Evolutionary conservation across 192 early-diverging fungal species (phyloP), one percentile per base, ranked within the genome.

Genomic region (Backusella morwellensis): DNA sequence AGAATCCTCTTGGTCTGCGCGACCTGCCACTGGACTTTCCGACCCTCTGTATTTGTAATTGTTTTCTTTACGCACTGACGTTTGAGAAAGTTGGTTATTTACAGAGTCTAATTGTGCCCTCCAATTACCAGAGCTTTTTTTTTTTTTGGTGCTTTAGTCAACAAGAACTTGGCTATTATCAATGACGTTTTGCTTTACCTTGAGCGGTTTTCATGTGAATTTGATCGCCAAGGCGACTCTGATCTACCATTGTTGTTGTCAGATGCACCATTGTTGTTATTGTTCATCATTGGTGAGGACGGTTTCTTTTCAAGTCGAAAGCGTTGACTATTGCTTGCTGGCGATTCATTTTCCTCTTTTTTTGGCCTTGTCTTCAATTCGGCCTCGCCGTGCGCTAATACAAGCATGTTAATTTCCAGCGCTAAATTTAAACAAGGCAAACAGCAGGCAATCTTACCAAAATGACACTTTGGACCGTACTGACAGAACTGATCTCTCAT

Each of bases 401-500:
- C 32, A 38, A 38, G 56, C n/a, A 52, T 3, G n/a, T 54, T 4
- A 77, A 42, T 35, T 38, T 44, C 1, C 3, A 54, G n/a, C 3
- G 35, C 4, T 36, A 21, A 1, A 63, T 23, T 63, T 14, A 63
- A 68, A 2, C 21, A 19, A 54, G 26, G 44, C 17, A 68, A 32
- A 59, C 12, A 14, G 3, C 47, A 11, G 26, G 1, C 9, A 67
- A 0, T 29, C 81, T 50, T 83, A 59, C 92, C 94, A 84, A 94
- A 95, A 80, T 92, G 92, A 82, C 95, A 97, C 72, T 92, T 91
- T n/a, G 89, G 86, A n/a, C 93, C 92, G 81, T 95, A 97, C 68
- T 94, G 95, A 76, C 92, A 94, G 56, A 89, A 91, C 66, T 85
- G 85, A 41, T 94, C 93, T 72, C 89, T 90, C 80, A 92, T 85